A percentile compares a stretch with the other conserved stretches of the same genome.
Conservation (phyloP, 306 rosid genomes). For the Lathyrus aphaca region DNA sequence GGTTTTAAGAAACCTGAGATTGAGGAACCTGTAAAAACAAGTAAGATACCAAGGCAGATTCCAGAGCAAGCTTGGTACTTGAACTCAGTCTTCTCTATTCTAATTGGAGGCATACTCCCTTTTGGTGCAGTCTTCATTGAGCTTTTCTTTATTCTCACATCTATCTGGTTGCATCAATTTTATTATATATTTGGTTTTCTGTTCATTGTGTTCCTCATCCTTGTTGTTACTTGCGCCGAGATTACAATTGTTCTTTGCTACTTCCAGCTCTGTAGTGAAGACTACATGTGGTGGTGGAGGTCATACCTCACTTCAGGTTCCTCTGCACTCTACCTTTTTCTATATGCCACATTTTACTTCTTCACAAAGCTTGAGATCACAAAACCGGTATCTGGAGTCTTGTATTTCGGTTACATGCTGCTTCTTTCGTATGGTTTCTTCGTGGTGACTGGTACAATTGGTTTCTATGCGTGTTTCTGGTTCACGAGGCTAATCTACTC, state of each 20-base stretch:
- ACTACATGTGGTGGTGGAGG: constrained; percentile 97
- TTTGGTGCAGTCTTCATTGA: constrained; percentile 94
- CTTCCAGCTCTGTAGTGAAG: constrained; percentile 98
- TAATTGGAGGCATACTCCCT: constrained; percentile 88
- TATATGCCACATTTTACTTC: constrained; percentile 87
- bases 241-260: constrained; percentile 91
- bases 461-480: constrained; percentile 92
- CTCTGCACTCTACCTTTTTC: constrained; percentile 86
- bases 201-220: constrained; percentile 85
- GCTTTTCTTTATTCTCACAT: constrained; percentile 93
- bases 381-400: constrained; percentile 81
- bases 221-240: constrained; percentile 89
- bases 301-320: constrained; percentile 91
- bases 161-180: constrained; percentile 92
- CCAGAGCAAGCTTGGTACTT: constrained; percentile 95
- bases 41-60: constrained; percentile 83
- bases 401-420: constrained; percentile 90
- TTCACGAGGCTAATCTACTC: constrained; percentile 86
- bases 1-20: constrained; percentile 63
- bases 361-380: constrained; percentile 88
- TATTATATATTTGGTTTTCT: constrained; percentile 87
- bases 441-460: constrained; percentile 84
- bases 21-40: constrained; percentile 87
- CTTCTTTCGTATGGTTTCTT: constrained; percentile 82
- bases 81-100: constrained; percentile 64